Percentiles rank a stretch among this genome's conserved stretches.
These are phyloP conservation scores for Globisporangium carolinianum DNA, from an alignment of 352 stramenopile genomes.

Conservation along the genomic window DNA sequence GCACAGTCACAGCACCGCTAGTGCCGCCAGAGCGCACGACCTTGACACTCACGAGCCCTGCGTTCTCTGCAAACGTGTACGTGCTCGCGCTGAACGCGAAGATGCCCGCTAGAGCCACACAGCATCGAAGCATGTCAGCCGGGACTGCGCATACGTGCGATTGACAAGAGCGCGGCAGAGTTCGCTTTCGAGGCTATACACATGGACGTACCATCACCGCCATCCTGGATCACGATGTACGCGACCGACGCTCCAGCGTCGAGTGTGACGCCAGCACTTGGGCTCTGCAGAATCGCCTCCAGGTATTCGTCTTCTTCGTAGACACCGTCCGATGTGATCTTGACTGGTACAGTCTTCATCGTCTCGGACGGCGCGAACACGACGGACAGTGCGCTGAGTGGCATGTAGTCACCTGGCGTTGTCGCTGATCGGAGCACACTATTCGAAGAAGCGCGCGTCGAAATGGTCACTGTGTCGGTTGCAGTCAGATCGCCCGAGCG, in stretches of 20 bases:
- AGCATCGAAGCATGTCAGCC: not conserved
- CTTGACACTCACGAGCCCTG: slow-evolving; percentile 34
- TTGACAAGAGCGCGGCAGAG: no score
- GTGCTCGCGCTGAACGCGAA: slow-evolving; percentile 49
- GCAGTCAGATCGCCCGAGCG: slow-evolving; percentile 19
- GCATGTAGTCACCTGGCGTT: slow-evolving; percentile 23
- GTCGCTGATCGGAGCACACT: slow-evolving; percentile 11
- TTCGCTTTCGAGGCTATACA: no score
- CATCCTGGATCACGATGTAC: slow-evolving; percentile 31
- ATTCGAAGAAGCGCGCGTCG: slow-evolving; percentile 18
- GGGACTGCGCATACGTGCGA: not conserved
- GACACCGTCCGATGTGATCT: slow-evolving; percentile 34
- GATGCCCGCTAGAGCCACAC: slow-evolving; percentile 25
- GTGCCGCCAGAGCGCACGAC: slow-evolving; percentile 36
- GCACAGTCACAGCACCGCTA: slow-evolving; percentile 28
- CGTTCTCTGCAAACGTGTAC: slow-evolving; percentile 47
- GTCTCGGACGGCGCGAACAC: slow-evolving; percentile 24
- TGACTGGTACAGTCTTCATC: slow-evolving; percentile 21
- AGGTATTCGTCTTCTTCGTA: slow-evolving; percentile 45
- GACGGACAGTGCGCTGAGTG: slow-evolving; percentile 16
- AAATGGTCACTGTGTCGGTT: slow-evolving; percentile 29
- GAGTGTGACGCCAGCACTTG: slow-evolving; percentile 19
- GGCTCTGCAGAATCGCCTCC: slow-evolving; percentile 23
- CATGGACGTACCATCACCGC: slow-evolving; percentile 26
- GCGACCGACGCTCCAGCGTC: slow-evolving; percentile 11